Evolutionary conservation across 805 yeast species (phyloP).

Genomic region (Tetrapisispora taiwanensis): DNA sequence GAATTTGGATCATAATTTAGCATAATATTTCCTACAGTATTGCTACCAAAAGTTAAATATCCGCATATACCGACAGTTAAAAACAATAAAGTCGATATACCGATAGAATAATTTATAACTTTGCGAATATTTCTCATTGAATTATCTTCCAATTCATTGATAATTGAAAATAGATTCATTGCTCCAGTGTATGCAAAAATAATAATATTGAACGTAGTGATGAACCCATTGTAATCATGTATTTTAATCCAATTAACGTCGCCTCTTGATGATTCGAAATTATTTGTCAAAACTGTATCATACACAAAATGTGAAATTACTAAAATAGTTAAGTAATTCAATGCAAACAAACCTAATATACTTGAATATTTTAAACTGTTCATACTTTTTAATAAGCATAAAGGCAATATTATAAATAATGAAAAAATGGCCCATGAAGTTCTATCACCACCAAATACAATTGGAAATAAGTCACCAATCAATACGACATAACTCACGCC

Average conservation of each 20-base stretch:
- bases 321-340: slow-evolving; percentile 40
- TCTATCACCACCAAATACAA: slow-evolving; percentile 39
- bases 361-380: slow-evolving; percentile 66
- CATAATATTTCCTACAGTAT: slow-evolving; percentile 56
- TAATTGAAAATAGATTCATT: slow-evolving; percentile 69
- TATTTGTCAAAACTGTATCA: slow-evolving; percentile 21
- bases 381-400: slow-evolving; percentile 49
- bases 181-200: slow-evolving; percentile 77
- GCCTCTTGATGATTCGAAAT: slow-evolving; percentile 38
- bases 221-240: slow-evolving; percentile 35
- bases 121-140: slow-evolving; percentile 37
- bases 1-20: slow-evolving; percentile 52
- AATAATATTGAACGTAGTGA: slow-evolving; percentile 61
- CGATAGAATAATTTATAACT: slow-evolving; percentile 40
- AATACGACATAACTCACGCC: slow-evolving; percentile 61
- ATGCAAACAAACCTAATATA: slow-evolving; percentile 56
- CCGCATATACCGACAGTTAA: slow-evolving; percentile 57
- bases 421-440: slow-evolving; percentile 39
- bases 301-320: slow-evolving; percentile 40
- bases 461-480: slow-evolving; percentile 69
- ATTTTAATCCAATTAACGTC: slow-evolving; percentile 34
- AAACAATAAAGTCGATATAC: slow-evolving; percentile 48
- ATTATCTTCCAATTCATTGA: slow-evolving; percentile 54
- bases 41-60: slow-evolving; percentile 62
- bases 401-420: slow-evolving; percentile 46